Conservation (phyloP, 805 yeast genomes). For the Zygotorulaspora sp. region DNA sequence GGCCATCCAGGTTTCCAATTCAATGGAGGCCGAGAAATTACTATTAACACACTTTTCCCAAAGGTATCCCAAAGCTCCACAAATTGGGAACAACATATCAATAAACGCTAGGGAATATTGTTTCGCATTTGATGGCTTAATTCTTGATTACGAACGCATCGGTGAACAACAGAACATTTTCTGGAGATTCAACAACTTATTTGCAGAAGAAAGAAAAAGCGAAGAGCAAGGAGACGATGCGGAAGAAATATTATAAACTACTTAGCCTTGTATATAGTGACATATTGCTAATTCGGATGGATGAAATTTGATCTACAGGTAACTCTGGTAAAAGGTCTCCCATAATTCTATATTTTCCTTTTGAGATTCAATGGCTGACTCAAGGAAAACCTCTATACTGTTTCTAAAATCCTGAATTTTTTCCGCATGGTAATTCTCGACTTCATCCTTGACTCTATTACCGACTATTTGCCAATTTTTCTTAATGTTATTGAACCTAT, state of each 20-base stretch:
- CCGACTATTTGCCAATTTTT: constrained; percentile 60
- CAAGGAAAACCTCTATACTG: constrained; percentile 84
- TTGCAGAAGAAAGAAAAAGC: constrained; percentile 30
- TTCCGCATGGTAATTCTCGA: constrained; percentile 63
- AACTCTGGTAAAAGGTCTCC: constrained; percentile 78
- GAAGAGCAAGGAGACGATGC: constrained; percentile 27
- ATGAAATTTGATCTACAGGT: constrained; percentile 19
- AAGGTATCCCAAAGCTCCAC: constrained; percentile 64
- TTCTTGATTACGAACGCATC: constrained; percentile 43
- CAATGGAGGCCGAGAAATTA: constrained; percentile 67
- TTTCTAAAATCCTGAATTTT: constrained; percentile 81
- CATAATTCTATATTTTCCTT: constrained; percentile 86
- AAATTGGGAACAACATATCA: constrained; percentile 28
- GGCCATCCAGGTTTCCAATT: constrained; percentile 64
- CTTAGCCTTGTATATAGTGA: background rate
- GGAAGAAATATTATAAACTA: constrained; percentile 1
- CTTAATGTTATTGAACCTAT: constrained; percentile 49
- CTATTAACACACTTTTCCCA: constrained; percentile 91
- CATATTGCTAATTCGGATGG: constrained; percentile 6
- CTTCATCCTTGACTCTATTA: constrained; percentile 60
- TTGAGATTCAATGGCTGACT: constrained; percentile 86
- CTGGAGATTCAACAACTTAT: constrained; percentile 30
- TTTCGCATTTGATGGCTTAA: constrained; percentile 68
- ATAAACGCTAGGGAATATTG: constrained; percentile 36
- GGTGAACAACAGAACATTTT: constrained; percentile 35